phyloP scores from a whole-genome alignment of 2,329 filamentous ascomycete species.

The Penicillium concentricum region DNA sequence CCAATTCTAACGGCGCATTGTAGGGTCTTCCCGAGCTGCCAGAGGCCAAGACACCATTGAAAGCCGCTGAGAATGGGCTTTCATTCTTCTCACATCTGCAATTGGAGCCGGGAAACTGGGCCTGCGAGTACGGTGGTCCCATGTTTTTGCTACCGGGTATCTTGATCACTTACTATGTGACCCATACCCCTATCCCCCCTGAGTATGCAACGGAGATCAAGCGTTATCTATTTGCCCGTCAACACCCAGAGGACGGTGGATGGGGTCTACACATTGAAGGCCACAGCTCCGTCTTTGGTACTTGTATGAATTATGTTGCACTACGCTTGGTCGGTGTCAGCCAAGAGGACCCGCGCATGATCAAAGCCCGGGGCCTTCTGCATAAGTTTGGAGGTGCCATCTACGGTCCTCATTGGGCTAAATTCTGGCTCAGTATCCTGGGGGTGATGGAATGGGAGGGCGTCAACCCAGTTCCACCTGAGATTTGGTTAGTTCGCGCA shows the following conservation, averaged over 20 bases:
- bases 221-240: conserved; percentile 84
- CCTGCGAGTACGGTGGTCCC: conserved; percentile 93
- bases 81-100: conserved; percentile 88
- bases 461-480: conserved; percentile 90
- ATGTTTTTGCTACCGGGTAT: conserved; percentile 92
- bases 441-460: conserved; percentile 85
- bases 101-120: conserved; percentile 88
- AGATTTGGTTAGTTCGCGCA: conserved; percentile 66
- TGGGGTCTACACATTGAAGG: conserved; percentile 97
- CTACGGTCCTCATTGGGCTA: conserved; percentile 90
- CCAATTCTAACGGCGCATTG: conserved; percentile 1
- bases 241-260: conserved; percentile 84
- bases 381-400: conserved; percentile 83
- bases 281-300: conserved; percentile 89
- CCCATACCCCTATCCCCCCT: conserved; percentile 78
- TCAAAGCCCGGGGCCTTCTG: conserved; percentile 77
- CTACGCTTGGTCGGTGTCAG: conserved; percentile 79
- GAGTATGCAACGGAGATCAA: conserved; percentile 84
- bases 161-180: conserved; percentile 83
- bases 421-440: conserved; percentile 87
- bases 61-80: conserved; percentile 78
- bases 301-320: conserved; percentile 78
- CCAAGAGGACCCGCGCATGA: conserved; percentile 79
- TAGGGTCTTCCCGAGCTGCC: conserved; percentile 74
- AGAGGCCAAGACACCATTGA: conserved; percentile 67